These are phyloP conservation scores for Cryomyces minteri DNA, from an alignment of 495 filamentous ascomycete genomes.

Conservation along the genomic window DNA sequence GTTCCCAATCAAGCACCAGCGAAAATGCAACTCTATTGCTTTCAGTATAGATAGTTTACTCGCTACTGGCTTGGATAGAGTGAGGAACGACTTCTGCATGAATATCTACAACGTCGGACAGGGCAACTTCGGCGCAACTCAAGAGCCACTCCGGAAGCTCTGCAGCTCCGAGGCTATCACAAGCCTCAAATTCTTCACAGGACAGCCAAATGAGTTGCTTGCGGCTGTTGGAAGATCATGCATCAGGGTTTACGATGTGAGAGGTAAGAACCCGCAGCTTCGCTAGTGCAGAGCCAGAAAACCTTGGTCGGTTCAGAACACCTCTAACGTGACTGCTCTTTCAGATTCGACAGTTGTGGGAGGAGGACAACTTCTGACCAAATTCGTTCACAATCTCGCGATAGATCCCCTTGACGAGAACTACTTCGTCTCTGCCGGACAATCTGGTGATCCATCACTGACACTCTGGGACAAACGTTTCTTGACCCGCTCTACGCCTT, in stretches of 20 bases:
- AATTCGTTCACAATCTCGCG: slow-evolving; percentile 72
- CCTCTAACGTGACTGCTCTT: no score
- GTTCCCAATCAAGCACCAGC: slow-evolving; percentile 67
- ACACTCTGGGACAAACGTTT: slow-evolving; percentile 82
- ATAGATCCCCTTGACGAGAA: slow-evolving; percentile 84
- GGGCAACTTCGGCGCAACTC: slow-evolving; percentile 21
- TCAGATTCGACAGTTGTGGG: not conserved
- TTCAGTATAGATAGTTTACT: slow-evolving; percentile 66
- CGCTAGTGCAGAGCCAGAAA: no score
- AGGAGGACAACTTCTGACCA: slow-evolving; percentile 39
- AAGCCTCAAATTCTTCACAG: slow-evolving; percentile 78
- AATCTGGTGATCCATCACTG: slow-evolving; percentile 46
- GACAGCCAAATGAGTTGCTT: slow-evolving; percentile 67
- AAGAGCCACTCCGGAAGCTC: slow-evolving; percentile 50
- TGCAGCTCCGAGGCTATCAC: slow-evolving; percentile 75
- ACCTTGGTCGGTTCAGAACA: no score
- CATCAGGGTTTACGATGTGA: slow-evolving; percentile 74
- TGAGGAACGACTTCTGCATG: slow-evolving; percentile 80
- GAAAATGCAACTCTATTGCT: slow-evolving; percentile 79
- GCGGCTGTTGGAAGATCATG: slow-evolving; percentile 72
- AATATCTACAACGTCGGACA: slow-evolving; percentile 86
- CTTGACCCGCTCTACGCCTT: slow-evolving; percentile 28
- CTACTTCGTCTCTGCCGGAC: slow-evolving; percentile 78
- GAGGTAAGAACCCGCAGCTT: slow-evolving; percentile 35
- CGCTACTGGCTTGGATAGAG: slow-evolving; percentile 76